phyloP scores from a whole-genome alignment of 2,329 filamentous ascomycete genomes.

The Chrysoporthe austroafricana region DNA sequence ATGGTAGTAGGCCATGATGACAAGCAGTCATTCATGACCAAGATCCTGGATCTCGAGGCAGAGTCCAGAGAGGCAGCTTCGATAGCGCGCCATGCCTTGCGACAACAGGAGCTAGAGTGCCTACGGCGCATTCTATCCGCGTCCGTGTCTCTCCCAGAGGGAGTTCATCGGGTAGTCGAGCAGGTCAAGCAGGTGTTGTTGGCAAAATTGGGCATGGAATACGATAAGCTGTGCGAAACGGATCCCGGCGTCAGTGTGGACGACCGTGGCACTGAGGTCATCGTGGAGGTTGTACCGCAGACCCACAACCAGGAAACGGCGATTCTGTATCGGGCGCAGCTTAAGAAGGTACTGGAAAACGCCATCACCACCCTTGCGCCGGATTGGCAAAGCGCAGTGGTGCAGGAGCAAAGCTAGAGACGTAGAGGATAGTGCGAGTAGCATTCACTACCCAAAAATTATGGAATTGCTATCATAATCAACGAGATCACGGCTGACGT shows the following conservation, averaged over 20 bases:
- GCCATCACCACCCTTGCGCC: slow-evolving; percentile 34
- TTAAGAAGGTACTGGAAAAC: slow-evolving; percentile 50
- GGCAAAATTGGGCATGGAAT: slow-evolving; percentile 44
- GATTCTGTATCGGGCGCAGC: slow-evolving; percentile 53
- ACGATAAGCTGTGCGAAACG: slow-evolving; percentile 49
- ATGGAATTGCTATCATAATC: background rate
- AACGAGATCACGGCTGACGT: background rate
- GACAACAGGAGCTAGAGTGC: slow-evolving; percentile 32
- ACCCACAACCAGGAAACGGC: slow-evolving; percentile 54
- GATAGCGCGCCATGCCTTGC: background rate
- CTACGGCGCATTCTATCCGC: slow-evolving; percentile 39
- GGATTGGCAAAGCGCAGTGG: slow-evolving; percentile 14
- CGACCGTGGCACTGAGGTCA: slow-evolving; percentile 41
- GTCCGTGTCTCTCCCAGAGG: slow-evolving; percentile 45
- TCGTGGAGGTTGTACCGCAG: slow-evolving; percentile 32
- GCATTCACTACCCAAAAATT: background rate
- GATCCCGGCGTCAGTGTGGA: slow-evolving; percentile 41
- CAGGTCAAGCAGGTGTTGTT: slow-evolving; percentile 41
- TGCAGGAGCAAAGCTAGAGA: background rate
- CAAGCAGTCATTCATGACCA: slow-evolving; percentile 29
- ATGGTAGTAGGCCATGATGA: slow-evolving; percentile 38
- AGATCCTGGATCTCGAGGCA: slow-evolving; percentile 19
- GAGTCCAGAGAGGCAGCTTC: background rate
- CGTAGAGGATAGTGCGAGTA: background rate
- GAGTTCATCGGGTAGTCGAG: slow-evolving; percentile 45